A percentile compares a stretch with the other conserved stretches of the same genome.
These are phyloP conservation scores for Paramecium sonneborni DNA, from an alignment of 73 alveolate species.

Conservation along the genomic window DNA sequence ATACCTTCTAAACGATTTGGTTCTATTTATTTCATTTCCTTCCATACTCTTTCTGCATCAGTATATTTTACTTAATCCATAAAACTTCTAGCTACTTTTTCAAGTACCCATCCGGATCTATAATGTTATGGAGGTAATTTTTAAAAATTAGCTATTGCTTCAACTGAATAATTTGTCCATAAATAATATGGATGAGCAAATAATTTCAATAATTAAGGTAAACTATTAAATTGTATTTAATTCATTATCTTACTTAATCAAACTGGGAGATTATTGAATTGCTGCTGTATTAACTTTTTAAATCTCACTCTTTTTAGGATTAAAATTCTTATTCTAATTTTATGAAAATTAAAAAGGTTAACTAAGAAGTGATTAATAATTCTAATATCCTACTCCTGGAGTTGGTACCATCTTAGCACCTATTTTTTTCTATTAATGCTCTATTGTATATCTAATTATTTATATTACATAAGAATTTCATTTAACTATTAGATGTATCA, in stretches of 20 bases:
- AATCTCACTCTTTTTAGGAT: not conserved
- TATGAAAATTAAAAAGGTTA: not conserved
- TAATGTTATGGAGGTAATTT: slow-evolving; percentile 88
- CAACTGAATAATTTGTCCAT: slow-evolving; percentile 80
- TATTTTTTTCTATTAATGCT: not conserved
- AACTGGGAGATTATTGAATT: slow-evolving; percentile 19
- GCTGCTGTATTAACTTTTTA: not conserved
- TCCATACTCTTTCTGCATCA: slow-evolving; percentile 89
- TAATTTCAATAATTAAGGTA: slow-evolving; percentile 76
- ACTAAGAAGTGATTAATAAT: not conserved
- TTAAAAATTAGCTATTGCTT: slow-evolving; percentile 81
- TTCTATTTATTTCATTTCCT: slow-evolving; percentile 80
- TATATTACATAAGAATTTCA: not conserved
- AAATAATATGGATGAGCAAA: slow-evolving; percentile 83
- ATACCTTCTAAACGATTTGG: slow-evolving; percentile 94
- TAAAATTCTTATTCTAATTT: not conserved
- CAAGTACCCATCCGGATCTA: slow-evolving; percentile 89
- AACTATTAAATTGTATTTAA: not conserved
- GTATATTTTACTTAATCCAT: slow-evolving; percentile 89
- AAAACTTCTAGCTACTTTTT: slow-evolving; percentile 89
- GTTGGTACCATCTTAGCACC: slow-evolving; percentile 22
- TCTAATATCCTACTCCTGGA: not conserved
- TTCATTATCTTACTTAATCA: not conserved
- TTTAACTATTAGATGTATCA: slow-evolving; percentile 2
- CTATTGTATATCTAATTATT: not conserved